A percentile compares a stretch with the other conserved stretches of the same genome.
These are phyloP conservation scores for Tetrahymena borealis DNA, from an alignment of 73 alveolate genomes.

Conservation along the genomic window DNA sequence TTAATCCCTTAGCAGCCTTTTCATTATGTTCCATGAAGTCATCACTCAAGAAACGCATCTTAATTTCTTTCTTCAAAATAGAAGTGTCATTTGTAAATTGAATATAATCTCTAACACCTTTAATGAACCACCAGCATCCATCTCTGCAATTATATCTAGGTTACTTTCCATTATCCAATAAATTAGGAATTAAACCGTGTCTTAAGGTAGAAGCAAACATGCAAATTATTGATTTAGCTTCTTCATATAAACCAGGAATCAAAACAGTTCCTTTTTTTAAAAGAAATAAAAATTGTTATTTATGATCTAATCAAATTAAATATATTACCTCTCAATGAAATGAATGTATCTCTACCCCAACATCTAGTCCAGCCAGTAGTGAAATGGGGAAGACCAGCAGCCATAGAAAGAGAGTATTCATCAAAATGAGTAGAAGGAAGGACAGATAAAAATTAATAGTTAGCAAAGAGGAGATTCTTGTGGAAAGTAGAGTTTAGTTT, in stretches of 20 bases:
- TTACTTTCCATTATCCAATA: slow-evolving; percentile 83
- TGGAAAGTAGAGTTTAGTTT: neutral
- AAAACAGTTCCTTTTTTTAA: slow-evolving; percentile 63
- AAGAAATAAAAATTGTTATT: no score
- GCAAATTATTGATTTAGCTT: slow-evolving; percentile 79
- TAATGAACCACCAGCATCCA: slow-evolving; percentile 95
- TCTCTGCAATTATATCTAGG: slow-evolving; percentile 95
- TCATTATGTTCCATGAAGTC: slow-evolving; percentile 19
- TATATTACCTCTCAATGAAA: slow-evolving; percentile 87
- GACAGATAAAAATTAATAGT: slow-evolving; percentile 17
- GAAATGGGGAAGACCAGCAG: slow-evolving; percentile 99
- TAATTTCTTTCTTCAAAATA: slow-evolving; percentile 13
- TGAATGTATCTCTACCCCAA: slow-evolving; percentile 99
- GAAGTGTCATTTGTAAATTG: neutral
- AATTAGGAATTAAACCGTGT: slow-evolving; percentile 96
- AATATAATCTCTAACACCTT: slow-evolving; percentile 41
- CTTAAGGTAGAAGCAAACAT: slow-evolving; percentile 87
- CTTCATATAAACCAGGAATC: slow-evolving; percentile 22
- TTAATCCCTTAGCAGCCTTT: neutral
- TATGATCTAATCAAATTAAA: neutral
- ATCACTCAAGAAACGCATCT: slow-evolving; percentile 32
- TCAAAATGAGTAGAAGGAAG: slow-evolving; percentile 49
- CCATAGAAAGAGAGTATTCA: slow-evolving; percentile 40
- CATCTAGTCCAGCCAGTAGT: slow-evolving; percentile 89
- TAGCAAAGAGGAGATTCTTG: slow-evolving; percentile 3